Conservation (phyloP, 345 rosid genomes). For the Brassica rapa region DNA sequence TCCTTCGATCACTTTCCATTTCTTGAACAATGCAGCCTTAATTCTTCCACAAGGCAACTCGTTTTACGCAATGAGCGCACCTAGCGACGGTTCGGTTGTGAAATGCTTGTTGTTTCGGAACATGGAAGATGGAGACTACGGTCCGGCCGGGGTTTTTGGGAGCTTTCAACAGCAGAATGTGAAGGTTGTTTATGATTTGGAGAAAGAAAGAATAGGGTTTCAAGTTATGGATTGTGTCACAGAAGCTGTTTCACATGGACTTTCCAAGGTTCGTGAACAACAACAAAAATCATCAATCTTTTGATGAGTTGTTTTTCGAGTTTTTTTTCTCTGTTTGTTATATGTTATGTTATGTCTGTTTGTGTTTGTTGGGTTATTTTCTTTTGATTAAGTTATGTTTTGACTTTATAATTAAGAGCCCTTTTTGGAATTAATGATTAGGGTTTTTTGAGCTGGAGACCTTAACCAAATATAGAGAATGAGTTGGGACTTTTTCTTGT, state of each 20-base stretch:
- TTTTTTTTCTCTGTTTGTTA: not conserved
- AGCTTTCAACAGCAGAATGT: slow-evolving; percentile 88
- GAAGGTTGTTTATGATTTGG: slow-evolving; percentile 76
- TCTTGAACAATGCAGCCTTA: slow-evolving; percentile 71
- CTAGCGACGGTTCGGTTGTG: slow-evolving; percentile 60
- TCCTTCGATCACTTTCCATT: slow-evolving; percentile 68
- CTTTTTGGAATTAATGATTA: slow-evolving; percentile 27
- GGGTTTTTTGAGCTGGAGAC: slow-evolving; percentile 23
- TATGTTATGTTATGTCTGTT: slow-evolving; percentile 7
- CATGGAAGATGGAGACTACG: slow-evolving; percentile 70
- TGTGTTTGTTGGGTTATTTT: slow-evolving; percentile 21
- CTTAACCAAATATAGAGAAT: slow-evolving; percentile 24
- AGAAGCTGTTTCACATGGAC: slow-evolving; percentile 55
- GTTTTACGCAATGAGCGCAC: slow-evolving; percentile 78
- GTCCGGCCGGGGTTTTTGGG: slow-evolving; percentile 81
- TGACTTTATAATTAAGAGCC: slow-evolving; percentile 3
- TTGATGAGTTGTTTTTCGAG: slow-evolving; percentile 3
- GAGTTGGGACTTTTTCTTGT: slow-evolving; percentile 26
- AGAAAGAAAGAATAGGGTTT: slow-evolving; percentile 74
- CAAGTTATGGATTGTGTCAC: slow-evolving; percentile 75
- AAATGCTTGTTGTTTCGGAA: slow-evolving; percentile 70
- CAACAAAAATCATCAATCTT: not conserved
- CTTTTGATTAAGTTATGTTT: slow-evolving; percentile 18
- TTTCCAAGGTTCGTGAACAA: slow-evolving; percentile 42
- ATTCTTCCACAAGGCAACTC: slow-evolving; percentile 57